Base-by-base conservation (phyloP, 768 basidiomycete genomes). In the Lyophyllum atratum region DNA sequence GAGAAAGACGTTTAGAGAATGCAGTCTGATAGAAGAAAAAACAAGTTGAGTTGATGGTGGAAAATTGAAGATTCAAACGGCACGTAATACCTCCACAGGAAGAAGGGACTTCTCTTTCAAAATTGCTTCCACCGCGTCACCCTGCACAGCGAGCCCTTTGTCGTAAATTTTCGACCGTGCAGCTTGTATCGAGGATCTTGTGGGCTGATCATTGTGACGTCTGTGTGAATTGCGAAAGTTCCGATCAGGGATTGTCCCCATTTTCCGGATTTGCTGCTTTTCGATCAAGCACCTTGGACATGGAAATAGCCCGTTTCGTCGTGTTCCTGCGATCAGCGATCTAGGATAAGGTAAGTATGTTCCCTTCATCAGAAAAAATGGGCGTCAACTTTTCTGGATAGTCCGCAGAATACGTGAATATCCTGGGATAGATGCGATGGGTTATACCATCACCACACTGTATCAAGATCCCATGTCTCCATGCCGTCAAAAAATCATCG, bases 31-130 rank as follows among this genome's bases (percentile, higher is more conserved):
- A 4, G 11, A 54, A 34, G 44, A 21, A 37, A 26, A 43, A 22
- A 5, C 4, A n/a, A 39, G 40, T 25, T 39, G 21, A 10, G 24
- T 3, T 39, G 2, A n/a, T 17, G 29, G 29, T 31, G 11, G 29
- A 31, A 31, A 31, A 5, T 31, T 31, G 29, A 5, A 31, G 29
- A 31, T 22, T 43, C 42, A 26, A 21, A 53, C 29, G 50, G 6
- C 2, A 24, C 25, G 17, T 4, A 8, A 14, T 47, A 74, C 72
- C 1, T 53, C 33, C 11, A 65, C 70, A 0, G 72, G 71, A 1
- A 68, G 62, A 19, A 45, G 44, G 1, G 69, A 73, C 0, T 57
- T 50, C 1, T 52, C 34, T 7, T 59, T 39, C 3, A 72, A 56
- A 1, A 70, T 25, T n/a, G 31, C 25, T 15, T 69, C 66, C 1